Evolutionary conservation across 441 rosid genomes (phyloP), one percentile per base, ranked within the genome.

Genomic region (Populus trichocarpa): DNA sequence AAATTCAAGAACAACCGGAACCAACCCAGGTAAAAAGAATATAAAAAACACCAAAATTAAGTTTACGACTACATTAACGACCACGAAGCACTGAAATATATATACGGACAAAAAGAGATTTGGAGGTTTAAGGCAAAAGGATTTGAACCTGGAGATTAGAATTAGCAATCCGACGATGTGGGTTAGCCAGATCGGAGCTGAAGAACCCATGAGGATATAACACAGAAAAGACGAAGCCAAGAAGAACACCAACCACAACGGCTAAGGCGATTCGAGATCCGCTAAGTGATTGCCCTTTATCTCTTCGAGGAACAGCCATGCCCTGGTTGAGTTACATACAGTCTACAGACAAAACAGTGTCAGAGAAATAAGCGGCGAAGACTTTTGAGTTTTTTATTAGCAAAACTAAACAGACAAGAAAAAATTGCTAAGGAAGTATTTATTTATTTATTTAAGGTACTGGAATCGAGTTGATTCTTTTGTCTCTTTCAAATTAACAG

Each of bases 201-300:
- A 91, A 82, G 83, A 92, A 86, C 3, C 99, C 98, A 28, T 84
- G 84, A 36, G 99, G 99, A 82, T 85, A 92, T 61, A 91, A 6
- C 76, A 93, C 33, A 26, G 98, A 90, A 67, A 89, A 86, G 68
- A 90, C 78, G 80, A 94, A 92, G 2, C 98, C 99, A 26, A 91
- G 75, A 64, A 91, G 72, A 57, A 92, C 84, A 57, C 98, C 99
- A 73, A 96, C 75, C 33, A 83, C 67, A 82, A 96, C 87, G 78
- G 99, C 97, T 65, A 87, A 70, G 71, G 86, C 95, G 72, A 96
- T 90, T 83, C 97, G 91, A 83, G 98, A 93, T 88, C 89, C 88
- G 59, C 93, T 91, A 76, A 84, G 75, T 23, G 90, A 71, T 77
- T 84, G 93, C 53, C 75, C 89, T 82, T 94, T 96, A 25, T 91